Percentiles rank a stretch among this genome's conserved stretches.
Conservation (phyloP, 108 stramenopile genomes). For the Tribonema minus region DNA sequence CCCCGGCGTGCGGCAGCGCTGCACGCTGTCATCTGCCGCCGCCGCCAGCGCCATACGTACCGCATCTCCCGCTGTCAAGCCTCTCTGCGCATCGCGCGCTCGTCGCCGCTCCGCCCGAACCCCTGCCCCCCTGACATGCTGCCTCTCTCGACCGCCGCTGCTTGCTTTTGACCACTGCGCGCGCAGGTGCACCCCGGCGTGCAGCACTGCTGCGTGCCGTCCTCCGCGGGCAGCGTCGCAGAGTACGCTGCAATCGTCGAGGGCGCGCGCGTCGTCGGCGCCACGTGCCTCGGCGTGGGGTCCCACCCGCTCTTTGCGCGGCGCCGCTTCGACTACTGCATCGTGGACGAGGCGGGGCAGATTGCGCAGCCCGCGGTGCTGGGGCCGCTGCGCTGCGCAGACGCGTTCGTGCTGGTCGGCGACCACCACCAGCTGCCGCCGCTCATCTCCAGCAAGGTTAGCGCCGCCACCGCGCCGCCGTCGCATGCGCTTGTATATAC, state of each 20-base stretch:
- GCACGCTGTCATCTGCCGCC: no score
- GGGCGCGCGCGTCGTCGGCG: conserved; percentile 77
- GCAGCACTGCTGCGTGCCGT: not conserved
- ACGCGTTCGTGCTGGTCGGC: conserved; percentile 86
- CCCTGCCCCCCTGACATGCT: no score
- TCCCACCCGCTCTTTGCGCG: conserved; percentile 62
- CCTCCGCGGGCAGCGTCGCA: no score
- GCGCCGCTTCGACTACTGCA: conserved; percentile 82
- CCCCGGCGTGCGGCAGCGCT: no score
- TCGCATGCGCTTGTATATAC: no score
- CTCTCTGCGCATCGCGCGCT: no score
- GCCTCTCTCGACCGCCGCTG: no score
- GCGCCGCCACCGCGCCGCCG: not conserved
- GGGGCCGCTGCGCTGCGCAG: conserved; percentile 75
- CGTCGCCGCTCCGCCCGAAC: no score
- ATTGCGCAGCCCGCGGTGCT: conserved; percentile 82
- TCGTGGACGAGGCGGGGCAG: conserved; percentile 98
- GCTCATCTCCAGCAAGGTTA: conserved; percentile 69
- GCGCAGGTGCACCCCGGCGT: conserved; percentile 21
- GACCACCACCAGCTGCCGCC: conserved; percentile 97
- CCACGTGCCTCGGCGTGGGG: conserved; percentile 74
- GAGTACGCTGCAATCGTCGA: no score
- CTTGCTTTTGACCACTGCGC: no score
- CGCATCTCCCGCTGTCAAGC: no score
- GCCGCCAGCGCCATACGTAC: no score